A percentile compares a stretch with the other conserved stretches of the same genome.
Evolutionary conservation across 345 rosid genomes (phyloP).

Genomic region (Ceriops decandra): DNA sequence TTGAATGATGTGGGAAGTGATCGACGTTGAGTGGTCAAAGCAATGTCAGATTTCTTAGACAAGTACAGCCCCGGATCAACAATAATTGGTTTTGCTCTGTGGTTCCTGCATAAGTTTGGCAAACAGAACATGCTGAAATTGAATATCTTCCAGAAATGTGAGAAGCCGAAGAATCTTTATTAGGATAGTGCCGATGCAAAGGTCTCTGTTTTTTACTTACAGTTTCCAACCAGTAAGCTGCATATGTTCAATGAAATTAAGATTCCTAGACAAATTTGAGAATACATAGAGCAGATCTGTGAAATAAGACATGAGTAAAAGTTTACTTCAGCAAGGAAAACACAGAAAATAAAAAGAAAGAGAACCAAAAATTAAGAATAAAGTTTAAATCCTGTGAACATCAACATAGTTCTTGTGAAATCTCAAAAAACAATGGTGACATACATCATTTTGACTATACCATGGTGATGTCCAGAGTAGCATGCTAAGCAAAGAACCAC

Average conservation of each 20-base stretch:
- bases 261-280: slow-evolving; percentile 66
- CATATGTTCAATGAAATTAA: slow-evolving; percentile 79
- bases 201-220: slow-evolving; percentile 44
- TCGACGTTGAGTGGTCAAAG: slow-evolving; percentile 85
- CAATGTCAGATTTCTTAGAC: slow-evolving; percentile 80
- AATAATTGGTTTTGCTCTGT: slow-evolving; percentile 79
- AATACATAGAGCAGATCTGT: slow-evolving; percentile 77
- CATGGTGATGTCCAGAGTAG: too few species aligned
- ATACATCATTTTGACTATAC: too few species aligned
- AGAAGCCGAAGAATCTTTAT: not conserved
- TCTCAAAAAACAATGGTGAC: too few species aligned
- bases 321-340: slow-evolving; percentile 7
- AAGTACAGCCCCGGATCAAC: slow-evolving; percentile 93
- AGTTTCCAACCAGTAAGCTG: slow-evolving; percentile 87
- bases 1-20: slow-evolving; percentile 85
- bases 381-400: not conserved
- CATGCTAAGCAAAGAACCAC: too few species aligned
- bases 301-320: slow-evolving; percentile 17
- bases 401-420: not conserved
- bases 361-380: not conserved
- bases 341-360: not conserved
- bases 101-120: slow-evolving; percentile 48
- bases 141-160: not conserved
- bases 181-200: not conserved
- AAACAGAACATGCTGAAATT: not conserved